Base-by-base conservation (phyloP, 129 eudicot species). In the Gnaphalium uliginosum region DNA sequence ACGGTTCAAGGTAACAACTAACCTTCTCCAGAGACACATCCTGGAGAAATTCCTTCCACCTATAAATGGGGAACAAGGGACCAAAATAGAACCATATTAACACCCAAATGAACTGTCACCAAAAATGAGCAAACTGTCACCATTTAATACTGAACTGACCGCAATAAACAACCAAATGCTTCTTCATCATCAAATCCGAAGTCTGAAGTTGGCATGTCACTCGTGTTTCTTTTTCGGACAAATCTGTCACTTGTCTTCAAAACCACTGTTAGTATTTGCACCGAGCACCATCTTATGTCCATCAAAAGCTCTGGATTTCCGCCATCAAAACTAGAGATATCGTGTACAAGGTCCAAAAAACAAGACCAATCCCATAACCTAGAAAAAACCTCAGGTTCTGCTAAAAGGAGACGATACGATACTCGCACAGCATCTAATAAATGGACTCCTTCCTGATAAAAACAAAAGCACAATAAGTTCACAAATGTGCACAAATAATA, bases 301-400 rank as follows among this genome's bases (percentile, higher is more conserved):
- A 51, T 64, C 72, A 65, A 74, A 59, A 78, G 68, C 76, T 70
- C 83, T 27, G 79, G 69, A 32, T 66, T 58, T 59, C 30, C 78
- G 57, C 48, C 63, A 35, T 77, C 39, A 33, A 75, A 65, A 74
- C 79, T 69, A 23, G 76, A 48, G 37, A 74, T 50, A 59, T 75
- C 89, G 32, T 78, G 83, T 66, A 83, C 39, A 73, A 89, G 78
- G 87, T 83, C 84, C 82, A 85, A 37, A 79, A 81, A 80, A 80
- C 85, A 84, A 43, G 96, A 91, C 99, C 99, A 94, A 19, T 94
- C 86, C 99, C 99, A 94, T 50, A 81, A 73, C 67, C 84, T 83
- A n/a, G 85, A 56, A 72, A 90, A 85, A 75, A 75, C 69, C 69
- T 83, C 94, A 13, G 92, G 79, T 67, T 87, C 88, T 71, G 86